A percentile compares a stretch with the other conserved stretches of the same genome.
Evolutionary conservation across 441 rosid genomes (phyloP).

Genomic region (Erodium chrysanthum): DNA sequence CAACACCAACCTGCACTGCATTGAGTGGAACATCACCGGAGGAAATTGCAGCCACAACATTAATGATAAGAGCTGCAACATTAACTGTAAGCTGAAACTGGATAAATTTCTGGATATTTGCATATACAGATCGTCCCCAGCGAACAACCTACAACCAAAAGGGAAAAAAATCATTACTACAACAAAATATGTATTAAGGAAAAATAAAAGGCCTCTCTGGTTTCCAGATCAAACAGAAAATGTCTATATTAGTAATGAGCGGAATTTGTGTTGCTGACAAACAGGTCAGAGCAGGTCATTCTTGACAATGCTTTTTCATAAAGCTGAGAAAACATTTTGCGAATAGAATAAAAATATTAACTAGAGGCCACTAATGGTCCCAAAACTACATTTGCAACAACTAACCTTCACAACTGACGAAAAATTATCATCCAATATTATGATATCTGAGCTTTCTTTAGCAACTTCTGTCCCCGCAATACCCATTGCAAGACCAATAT

Average conservation of each 20-base stretch:
- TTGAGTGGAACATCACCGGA: slow-evolving; percentile 92
- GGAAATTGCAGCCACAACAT: slow-evolving; percentile 85
- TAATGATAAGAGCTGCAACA: slow-evolving; percentile 88
- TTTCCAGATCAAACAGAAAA: too few species aligned
- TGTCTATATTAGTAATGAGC: too few species aligned
- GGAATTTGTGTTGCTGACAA: too few species aligned
- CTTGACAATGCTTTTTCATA: background rate
- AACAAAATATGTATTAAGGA: background rate
- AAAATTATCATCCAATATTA: slow-evolving; percentile 85
- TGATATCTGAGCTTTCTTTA: slow-evolving; percentile 91
- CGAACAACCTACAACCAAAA: slow-evolving; percentile 63
- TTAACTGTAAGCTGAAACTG: slow-evolving; percentile 98
- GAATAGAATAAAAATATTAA: background rate
- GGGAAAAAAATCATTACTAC: background rate
- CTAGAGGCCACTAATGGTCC: background rate
- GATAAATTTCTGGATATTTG: slow-evolving; percentile 95
- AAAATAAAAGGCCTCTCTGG: background rate
- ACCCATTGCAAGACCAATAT: slow-evolving; percentile 97
- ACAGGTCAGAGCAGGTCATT: background rate
- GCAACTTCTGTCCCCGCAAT: slow-evolving; percentile 98
- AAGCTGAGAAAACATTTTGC: background rate
- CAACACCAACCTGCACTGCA: slow-evolving; percentile 75
- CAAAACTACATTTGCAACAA: background rate
- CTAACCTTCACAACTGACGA: slow-evolving; percentile 86
- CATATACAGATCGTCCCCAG: slow-evolving; percentile 98